These are phyloP conservation scores for Hanseniaspora sp. DNA, from an alignment of 1,139 yeast species.

Conservation along the genomic window DNA sequence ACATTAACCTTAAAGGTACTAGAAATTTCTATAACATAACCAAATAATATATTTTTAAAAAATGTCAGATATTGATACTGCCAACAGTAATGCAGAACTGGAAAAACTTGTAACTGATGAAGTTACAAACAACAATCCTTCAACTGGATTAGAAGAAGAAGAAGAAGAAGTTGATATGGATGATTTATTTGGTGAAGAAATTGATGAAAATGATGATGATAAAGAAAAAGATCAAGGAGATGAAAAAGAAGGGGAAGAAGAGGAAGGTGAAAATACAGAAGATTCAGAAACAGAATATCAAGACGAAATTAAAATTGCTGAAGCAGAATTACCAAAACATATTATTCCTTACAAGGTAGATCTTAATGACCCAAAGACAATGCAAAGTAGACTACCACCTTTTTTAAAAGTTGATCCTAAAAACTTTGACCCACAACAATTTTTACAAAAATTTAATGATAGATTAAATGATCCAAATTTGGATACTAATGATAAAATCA, in stretches of 20 bases:
- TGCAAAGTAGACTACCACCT: constrained; percentile 56
- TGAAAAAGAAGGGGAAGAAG: constrained; percentile 4
- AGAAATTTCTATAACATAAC: constrained; percentile 25
- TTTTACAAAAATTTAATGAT: constrained; percentile 36
- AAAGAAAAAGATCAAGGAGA: background rate
- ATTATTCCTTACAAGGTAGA: constrained; percentile 37
- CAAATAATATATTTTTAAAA: constrained; percentile 25
- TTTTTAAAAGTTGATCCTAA: constrained; percentile 72
- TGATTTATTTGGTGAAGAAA: constrained; percentile 15
- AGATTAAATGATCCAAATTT: constrained; percentile 42
- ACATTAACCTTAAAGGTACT: constrained; percentile 11
- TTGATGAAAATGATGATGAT: constrained; percentile 27
- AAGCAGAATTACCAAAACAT: constrained; percentile 65
- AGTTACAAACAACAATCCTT: constrained; percentile 20
- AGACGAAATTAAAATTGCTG: constrained; percentile 39
- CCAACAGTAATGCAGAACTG: constrained; percentile 20
- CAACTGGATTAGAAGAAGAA: constrained; percentile 22
- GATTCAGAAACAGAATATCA: constrained; percentile 20
- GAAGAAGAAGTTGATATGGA: constrained; percentile 23
- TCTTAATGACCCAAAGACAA: constrained; percentile 30
- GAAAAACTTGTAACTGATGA: constrained; percentile 9
- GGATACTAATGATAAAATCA: constrained; percentile 39
- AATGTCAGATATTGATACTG: constrained; percentile 22
- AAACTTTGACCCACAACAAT: constrained; percentile 72
- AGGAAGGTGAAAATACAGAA: background rate